Percentiles rank a stretch among this genome's conserved stretches.
Evolutionary conservation across 257 asterid genomes (phyloP).

Genomic region (Solanum etuberosum): DNA sequence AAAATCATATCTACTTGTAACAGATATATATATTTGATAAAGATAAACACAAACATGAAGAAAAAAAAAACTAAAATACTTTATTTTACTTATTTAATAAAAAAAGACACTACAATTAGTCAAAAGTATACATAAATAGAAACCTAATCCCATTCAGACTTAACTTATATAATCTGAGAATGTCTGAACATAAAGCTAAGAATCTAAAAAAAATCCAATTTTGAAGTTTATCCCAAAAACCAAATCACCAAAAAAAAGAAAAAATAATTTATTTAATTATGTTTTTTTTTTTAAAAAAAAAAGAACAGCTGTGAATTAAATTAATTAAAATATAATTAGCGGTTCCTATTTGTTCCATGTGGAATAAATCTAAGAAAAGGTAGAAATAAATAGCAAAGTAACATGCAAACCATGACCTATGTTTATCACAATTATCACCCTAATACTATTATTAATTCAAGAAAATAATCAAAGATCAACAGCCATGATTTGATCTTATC

Average conservation of each 20-base stretch:
- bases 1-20: neutral
- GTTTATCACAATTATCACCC: neutral
- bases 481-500: slow-evolving; percentile 7
- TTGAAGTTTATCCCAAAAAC: neutral
- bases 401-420: slow-evolving; percentile 10
- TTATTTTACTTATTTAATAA: neutral
- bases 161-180: neutral
- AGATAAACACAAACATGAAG: neutral
- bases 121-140: neutral
- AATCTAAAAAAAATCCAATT: neutral
- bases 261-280: neutral
- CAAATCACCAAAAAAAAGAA: neutral
- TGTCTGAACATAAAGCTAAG: neutral
- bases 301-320: neutral
- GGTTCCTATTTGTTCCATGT: neutral
- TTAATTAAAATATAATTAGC: neutral
- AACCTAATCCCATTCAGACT: neutral
- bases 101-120: neutral
- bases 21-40: neutral
- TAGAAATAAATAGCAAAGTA: neutral
- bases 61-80: neutral
- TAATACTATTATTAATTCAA: neutral
- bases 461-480: neutral
- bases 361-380: slow-evolving; percentile 7
- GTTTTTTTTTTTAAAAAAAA: too few relatives aligned